These are phyloP conservation scores for Tulasnella sp. DNA, from an alignment of 768 basidiomycete genomes.

Conservation along the genomic window DNA sequence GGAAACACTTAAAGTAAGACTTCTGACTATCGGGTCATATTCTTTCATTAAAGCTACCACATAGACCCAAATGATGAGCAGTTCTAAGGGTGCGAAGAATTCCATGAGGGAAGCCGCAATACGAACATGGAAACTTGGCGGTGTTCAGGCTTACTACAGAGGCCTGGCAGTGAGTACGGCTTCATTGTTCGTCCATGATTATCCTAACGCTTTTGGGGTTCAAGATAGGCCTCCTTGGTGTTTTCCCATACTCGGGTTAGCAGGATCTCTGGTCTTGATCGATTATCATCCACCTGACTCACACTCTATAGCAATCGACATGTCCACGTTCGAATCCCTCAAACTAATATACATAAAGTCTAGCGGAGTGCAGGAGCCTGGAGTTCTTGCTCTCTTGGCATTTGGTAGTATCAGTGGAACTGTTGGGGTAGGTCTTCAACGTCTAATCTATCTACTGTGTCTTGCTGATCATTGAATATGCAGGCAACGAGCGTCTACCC, in stretches of 20 bases:
- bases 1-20: constrained; percentile 76
- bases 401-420: constrained; percentile 91
- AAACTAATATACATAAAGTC: constrained; percentile 83
- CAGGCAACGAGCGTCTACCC: constrained; percentile 72
- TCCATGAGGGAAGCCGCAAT: constrained; percentile 49
- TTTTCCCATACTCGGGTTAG: constrained; percentile 68
- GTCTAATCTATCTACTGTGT: neutral
- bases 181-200: constrained; percentile 17
- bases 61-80: constrained; percentile 95
- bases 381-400: constrained; percentile 69
- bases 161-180: constrained; percentile 60
- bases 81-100: constrained; percentile 33
- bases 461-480: neutral
- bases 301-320: constrained; percentile 80
- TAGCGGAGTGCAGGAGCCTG: constrained; percentile 79
- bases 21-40: neutral
- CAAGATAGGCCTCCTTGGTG: constrained; percentile 87
- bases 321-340: constrained; percentile 92
- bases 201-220: constrained; percentile 15
- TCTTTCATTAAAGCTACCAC: neutral
- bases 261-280: constrained; percentile 15
- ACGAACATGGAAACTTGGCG: constrained; percentile 67
- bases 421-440: constrained; percentile 87
- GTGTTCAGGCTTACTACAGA: constrained; percentile 75
- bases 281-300: too few relatives aligned